Base-by-base conservation (phyloP, 768 basidiomycete genomes). In the Xerocomellus intermedius region DNA sequence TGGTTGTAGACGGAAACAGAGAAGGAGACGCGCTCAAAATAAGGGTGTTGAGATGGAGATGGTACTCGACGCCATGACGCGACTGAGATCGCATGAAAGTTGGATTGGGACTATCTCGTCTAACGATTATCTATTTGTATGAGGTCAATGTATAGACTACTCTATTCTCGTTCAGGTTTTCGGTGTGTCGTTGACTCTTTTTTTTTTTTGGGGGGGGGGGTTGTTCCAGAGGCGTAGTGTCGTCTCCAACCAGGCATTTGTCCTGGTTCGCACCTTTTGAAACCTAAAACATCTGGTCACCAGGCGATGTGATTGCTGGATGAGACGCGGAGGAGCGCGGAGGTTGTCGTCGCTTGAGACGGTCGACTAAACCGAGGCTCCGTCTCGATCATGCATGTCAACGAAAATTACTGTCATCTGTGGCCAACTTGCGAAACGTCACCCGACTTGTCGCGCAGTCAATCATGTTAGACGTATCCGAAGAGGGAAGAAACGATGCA, bases 41-140 rank as follows among this genome's bases (percentile, higher is more conserved):
- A 45, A 60, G 58, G 51, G 70, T 72, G 42, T 36, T 68, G 35
- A 57, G 69, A 38, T 69, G 69, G 69, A 50, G 64, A 26, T 69
- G 69, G 69, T 51, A 61, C 43, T 16, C 38, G 17, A 36, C 14
- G 22, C 14, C 33, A 6, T 61, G 56, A 54, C 36, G 44, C 22
- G 30, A 48, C 26, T 21, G 35, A 43, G 56, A 57, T 35, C 30
- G 28, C 6, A 9, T 24, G 8, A 8, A 16, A 12, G 21, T 33
- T 58, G 37, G 19, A 44, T 33, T n/a, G 38, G 37, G 17, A 39
- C 2, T 43, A 57, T 65, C 50, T 65, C 54, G 51, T 42, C 42
- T 50, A 10, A 49, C 36, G 14, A 43, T 56, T 38, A 64, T 64
- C 47, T 59, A 64, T 50, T 8, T 50, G 50, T 43, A 55, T 30